Base-by-base conservation (phyloP, 2,329 filamentous ascomycete genomes). In the Arthroderma uncinatum region DNA sequence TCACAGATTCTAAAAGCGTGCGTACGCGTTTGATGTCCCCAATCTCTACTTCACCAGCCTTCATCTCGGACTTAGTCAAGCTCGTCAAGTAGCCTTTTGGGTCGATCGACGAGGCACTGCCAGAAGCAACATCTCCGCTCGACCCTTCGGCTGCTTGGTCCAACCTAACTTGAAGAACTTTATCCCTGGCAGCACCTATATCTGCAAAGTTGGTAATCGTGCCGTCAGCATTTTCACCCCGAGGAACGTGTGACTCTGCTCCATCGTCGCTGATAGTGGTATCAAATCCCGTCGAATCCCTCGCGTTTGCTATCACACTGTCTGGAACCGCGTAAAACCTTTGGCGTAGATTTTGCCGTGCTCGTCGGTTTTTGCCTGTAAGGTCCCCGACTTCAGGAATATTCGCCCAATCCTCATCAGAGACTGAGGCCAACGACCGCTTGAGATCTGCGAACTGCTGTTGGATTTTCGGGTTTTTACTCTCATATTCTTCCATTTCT, bases 131-230 rank as follows among this genome's bases (percentile, higher is more conserved):
- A 56, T 89, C 84, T 10, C 82, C 84, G 16, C 81, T 83, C 28
- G 84, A 82, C 19, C 79, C 84, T 62, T 85, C 81, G 3, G 89
- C 91, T 6, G 90, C 91, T 68, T 95, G 88, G 65, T 97, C 92
- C 42, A 98, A 78, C 63, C 89, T 85, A n/a, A 94, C 92, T 69
- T 95, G 87, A 55, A 98, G 80, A 40, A 96, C 93, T 72, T 95
- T 96, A 75, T 96, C 89, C 74, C 93, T 84, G 19, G 93, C 94
- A 47, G 91, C 90, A 72, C 94, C 93, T 61, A 98, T 97, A 71
- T 95, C 88, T 47, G 92, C 92, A 69, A 98, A 98, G 69, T 98
- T 96, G 9, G 92, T 98, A 82, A 95, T 93, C 1, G 90, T 95
- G 1, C 92, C 91, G 66, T 95, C 90, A 2, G 73, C 70, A 53